Evolutionary conservation across 1,139 yeast species (phyloP).

Genomic region (Schwanniomyces etchellsii): DNA sequence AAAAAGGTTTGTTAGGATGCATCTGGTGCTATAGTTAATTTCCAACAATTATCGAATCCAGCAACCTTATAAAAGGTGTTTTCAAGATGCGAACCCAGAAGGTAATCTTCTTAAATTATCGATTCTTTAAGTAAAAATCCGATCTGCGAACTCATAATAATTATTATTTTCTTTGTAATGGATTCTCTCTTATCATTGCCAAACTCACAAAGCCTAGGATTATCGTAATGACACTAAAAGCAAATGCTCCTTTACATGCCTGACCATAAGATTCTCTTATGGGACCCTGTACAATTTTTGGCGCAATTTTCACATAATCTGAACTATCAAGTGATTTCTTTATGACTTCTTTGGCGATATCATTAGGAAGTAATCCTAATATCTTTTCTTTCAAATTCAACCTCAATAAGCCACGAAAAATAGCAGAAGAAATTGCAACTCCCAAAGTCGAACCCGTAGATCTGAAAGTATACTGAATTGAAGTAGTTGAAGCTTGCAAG

Average conservation of each 20-base stretch:
- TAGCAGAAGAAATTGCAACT: conserved; percentile 61
- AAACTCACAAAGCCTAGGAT: conserved; percentile 33
- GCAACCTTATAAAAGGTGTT: too few species aligned
- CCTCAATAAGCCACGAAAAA: conserved; percentile 38
- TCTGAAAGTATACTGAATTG: conserved; percentile 70
- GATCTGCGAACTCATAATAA: too few species aligned
- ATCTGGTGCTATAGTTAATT: too few species aligned
- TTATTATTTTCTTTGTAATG: conserved; percentile 36
- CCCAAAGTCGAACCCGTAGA: conserved; percentile 73
- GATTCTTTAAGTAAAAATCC: too few species aligned
- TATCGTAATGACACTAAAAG: conserved; percentile 35
- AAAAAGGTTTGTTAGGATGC: too few species aligned
- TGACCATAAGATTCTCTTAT: conserved; percentile 42
- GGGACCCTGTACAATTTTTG: conserved; percentile 39
- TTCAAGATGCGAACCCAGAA: too few species aligned
- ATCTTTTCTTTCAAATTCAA: conserved; percentile 14
- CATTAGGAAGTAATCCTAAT: too few species aligned
- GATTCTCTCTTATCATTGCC: conserved; percentile 39
- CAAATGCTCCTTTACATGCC: conserved; percentile 51
- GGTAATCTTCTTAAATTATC: too few species aligned
- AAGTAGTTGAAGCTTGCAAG: conserved; percentile 67
- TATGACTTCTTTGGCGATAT: conserved; percentile 39
- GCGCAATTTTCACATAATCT: conserved; percentile 48
- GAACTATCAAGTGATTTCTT: conserved; percentile 49
- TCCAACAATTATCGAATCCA: too few species aligned